Evolutionary conservation across 2,329 filamentous ascomycete species (phyloP), one percentile per base, ranked within the genome.

Genomic region (Colletotrichum tamarilloi): DNA sequence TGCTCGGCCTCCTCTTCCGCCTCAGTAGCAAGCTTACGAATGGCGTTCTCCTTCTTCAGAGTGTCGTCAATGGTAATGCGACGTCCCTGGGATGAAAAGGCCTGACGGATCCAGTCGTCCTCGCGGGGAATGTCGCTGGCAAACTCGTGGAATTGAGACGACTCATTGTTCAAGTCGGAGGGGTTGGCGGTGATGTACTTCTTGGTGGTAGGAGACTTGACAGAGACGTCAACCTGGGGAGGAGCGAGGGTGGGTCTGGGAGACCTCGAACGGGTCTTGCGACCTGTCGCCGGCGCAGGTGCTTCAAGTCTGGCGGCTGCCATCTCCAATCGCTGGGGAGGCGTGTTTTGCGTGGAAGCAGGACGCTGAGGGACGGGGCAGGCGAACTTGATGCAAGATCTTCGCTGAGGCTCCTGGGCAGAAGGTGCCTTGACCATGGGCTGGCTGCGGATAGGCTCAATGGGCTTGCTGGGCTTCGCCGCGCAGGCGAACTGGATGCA

Each of bases 401-500:
- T 91, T 77, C 87, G 87, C 57, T 84, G 84, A 22, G 83, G 80
- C 59, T 84, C 82, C 67, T 85, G 82, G 4, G 79, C 78, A 16
- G 80, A 79, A 8, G 80, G 79, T 1, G 81, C 76, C 78, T 79
- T 78, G 55, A 79, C 77, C 77, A 83, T 81, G 5, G 81, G 75
- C 35, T 73, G 71, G 52, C 79, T 77, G 38, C 77, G 77, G 14
- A 77, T 76, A 19, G 80, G 72, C 74, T 82, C 79, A n/a, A 78
- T 77, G 12, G 69, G 38, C 58, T 64, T 49, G 42, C n/a, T 74
- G 62, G 72, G 72, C 79, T 92, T 94, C 49, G 89, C 89, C 46
- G 90, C 92, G 81, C 96, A 98, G 42, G 95, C 95, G 81, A 98
- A 98, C 73, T 93, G 96, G 77, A 98, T 98, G 82, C 94, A 96